These are phyloP conservation scores for Asterella californica DNA, from an alignment of 225 moss, liverwort and hornwort species.

Conservation along the genomic window DNA sequence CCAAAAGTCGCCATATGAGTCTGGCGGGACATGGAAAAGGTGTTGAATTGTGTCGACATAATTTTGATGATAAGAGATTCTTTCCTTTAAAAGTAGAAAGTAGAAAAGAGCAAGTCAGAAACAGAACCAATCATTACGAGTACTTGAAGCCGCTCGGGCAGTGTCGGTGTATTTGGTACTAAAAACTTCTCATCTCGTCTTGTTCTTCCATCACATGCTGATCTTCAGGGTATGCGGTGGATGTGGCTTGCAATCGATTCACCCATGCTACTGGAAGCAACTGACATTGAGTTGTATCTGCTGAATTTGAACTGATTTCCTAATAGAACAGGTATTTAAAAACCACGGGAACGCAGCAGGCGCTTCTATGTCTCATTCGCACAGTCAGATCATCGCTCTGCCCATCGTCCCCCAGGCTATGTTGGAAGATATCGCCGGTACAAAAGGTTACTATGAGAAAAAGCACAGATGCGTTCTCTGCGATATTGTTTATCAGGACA, in stretches of 20 bases:
- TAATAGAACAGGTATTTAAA: constrained; percentile 64
- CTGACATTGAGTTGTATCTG: neutral
- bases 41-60: too few relatives aligned
- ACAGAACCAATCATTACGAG: too few relatives aligned
- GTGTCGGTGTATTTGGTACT: too few relatives aligned
- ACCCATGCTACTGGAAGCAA: neutral
- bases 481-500: constrained; percentile 43
- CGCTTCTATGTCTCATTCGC: constrained; percentile 83
- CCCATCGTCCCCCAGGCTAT: constrained; percentile 59
- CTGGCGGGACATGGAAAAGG: too few relatives aligned
- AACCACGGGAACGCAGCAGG: constrained; percentile 86
- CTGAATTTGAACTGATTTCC: neutral
- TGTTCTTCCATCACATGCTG: neutral
- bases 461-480: constrained; percentile 57
- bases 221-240: neutral
- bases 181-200: neutral
- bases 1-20: too few relatives aligned
- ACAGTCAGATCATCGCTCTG: constrained; percentile 78
- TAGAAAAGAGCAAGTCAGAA: too few relatives aligned
- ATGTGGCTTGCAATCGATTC: neutral
- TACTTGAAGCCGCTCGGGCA: too few relatives aligned
- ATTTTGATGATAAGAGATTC: too few relatives aligned
- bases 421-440: constrained; percentile 50
- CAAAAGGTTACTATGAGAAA: constrained; percentile 40
- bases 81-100: too few relatives aligned